Evolutionary conservation across 352 stramenopile species (phyloP).

Genomic region (Globisporangium orthogonon): DNA sequence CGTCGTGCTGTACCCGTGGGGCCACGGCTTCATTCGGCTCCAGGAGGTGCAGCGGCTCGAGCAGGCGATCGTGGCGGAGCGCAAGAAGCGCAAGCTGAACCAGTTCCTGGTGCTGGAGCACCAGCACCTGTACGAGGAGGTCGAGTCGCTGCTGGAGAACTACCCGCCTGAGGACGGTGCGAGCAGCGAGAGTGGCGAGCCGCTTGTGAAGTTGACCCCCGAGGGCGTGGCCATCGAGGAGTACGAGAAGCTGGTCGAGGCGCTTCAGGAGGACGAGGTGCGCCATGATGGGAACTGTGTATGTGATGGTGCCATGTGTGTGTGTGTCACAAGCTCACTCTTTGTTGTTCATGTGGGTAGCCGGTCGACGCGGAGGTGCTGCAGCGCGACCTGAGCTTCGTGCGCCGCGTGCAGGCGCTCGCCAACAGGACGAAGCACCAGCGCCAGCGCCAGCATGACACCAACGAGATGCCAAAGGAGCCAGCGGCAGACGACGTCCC

Average conservation of each 20-base stretch:
- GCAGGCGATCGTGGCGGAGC: slow-evolving; percentile 22
- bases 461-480: not conserved
- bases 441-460: slow-evolving; percentile 12
- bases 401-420: slow-evolving; percentile 52
- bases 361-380: slow-evolving; percentile 40
- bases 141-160: slow-evolving; percentile 53
- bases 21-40: slow-evolving; percentile 61
- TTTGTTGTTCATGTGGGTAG: slow-evolving; percentile 12
- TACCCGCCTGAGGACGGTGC: slow-evolving; percentile 15
- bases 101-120: slow-evolving; percentile 56
- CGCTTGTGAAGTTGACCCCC: slow-evolving; percentile 1
- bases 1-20: slow-evolving; percentile 67
- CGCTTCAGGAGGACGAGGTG: slow-evolving; percentile 44
- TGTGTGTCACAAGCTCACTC: not conserved
- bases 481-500: not conserved
- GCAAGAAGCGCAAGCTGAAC: slow-evolving; percentile 41
- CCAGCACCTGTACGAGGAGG: slow-evolving; percentile 65
- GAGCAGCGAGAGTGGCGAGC: not conserved
- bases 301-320: not conserved
- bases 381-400: slow-evolving; percentile 45
- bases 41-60: slow-evolving; percentile 43
- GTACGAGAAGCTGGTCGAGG: slow-evolving; percentile 39
- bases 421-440: slow-evolving; percentile 34
- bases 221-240: slow-evolving; percentile 21
- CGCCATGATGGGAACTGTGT: not conserved